Base-by-base conservation (phyloP, 441 rosid species). In the Pelargonium australe region DNA sequence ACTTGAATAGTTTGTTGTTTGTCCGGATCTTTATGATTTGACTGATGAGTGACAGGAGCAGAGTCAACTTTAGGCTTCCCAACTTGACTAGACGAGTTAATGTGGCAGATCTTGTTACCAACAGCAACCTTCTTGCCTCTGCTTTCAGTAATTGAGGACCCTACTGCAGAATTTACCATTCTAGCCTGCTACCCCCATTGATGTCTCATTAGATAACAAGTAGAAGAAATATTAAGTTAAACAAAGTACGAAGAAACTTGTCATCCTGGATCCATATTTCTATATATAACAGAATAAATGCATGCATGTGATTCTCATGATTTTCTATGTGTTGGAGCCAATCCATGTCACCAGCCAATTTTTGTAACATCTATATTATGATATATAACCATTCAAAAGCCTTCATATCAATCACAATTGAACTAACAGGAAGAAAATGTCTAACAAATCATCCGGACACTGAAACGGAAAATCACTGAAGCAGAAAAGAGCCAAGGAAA, bases 11-110 rank as follows among this genome's bases (percentile, higher is more conserved):
- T 60, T 23, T 58, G 68, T 64, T 77, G 68, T 76, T 80, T 82
- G 34, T 78, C 85, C 43, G 78, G 78, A 75, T 77, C 84, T 64
- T 70, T 11, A 63, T 70, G 64, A 13, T 75, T 77, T 65, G 81
- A 73, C 74, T 80, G 71, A 67, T 71, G 17, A 64, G 73, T 47
- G 44, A 66, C 80, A 5, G 16, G 63, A 57, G 63, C 63, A 57
- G 63, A 19, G 63, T 17, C 63, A 57, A 3, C 63, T 57, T 57
- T 57, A 57, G 23, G 28, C 63, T 9, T 57, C 23, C 23, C 28
- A 57, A 57, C 63, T 57, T 57, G 63, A 57, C 10, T 23, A 19
- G 63, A 57, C 10, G 63, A 40, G 43, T 47, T 75, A 67, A n/a
- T 51, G 53, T 72, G 70, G 47, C 57, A 51, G 63, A 45, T 40